A percentile compares a stretch with the other conserved stretches of the same genome.
Conservation (phyloP, 2,329 filamentous ascomycete species). For the Amylocarpus encephaloides region DNA sequence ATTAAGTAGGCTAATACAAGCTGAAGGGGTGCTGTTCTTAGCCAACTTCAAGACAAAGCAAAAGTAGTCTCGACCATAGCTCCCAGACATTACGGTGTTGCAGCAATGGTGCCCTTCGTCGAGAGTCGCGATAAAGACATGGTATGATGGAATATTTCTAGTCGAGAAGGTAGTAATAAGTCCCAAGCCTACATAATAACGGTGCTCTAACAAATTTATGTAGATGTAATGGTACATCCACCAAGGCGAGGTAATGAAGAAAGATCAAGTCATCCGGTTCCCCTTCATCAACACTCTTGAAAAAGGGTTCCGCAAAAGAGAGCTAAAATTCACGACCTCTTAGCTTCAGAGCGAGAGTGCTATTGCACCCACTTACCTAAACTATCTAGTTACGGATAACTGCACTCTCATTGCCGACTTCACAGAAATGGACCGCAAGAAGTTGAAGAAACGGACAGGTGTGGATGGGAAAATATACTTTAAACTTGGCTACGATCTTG, state of each 20-base stretch:
- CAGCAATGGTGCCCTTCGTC: background rate
- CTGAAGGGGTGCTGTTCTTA: constrained; percentile 20
- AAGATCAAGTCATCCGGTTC: constrained; percentile 12
- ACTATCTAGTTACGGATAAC: background rate
- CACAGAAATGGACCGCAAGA: constrained; percentile 4
- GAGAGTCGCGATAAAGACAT: background rate
- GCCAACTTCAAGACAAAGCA: constrained; percentile 11
- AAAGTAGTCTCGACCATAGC: constrained; percentile 15
- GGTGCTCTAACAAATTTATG: background rate
- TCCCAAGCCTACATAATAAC: background rate
- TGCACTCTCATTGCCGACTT: constrained; percentile 10
- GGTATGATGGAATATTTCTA: background rate
- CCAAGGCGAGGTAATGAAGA: constrained; percentile 15
- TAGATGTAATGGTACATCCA: constrained; percentile 25
- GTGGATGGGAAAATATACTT: constrained; percentile 6
- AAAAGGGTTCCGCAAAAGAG: background rate
- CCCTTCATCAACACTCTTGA: constrained; percentile 13
- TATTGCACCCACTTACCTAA: constrained; percentile 3
- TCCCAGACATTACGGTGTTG: constrained; percentile 21
- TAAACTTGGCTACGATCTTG: constrained; percentile 6
- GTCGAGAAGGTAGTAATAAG: background rate
- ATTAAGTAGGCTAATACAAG: background rate
- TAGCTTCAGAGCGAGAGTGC: constrained; percentile 7
- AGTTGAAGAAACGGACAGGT: constrained; percentile 5
- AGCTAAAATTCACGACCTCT: constrained; percentile 12